These are phyloP conservation scores for Lichtheimia ornata DNA, from an alignment of 371 early-diverging fungal species.

Conservation along the genomic window DNA sequence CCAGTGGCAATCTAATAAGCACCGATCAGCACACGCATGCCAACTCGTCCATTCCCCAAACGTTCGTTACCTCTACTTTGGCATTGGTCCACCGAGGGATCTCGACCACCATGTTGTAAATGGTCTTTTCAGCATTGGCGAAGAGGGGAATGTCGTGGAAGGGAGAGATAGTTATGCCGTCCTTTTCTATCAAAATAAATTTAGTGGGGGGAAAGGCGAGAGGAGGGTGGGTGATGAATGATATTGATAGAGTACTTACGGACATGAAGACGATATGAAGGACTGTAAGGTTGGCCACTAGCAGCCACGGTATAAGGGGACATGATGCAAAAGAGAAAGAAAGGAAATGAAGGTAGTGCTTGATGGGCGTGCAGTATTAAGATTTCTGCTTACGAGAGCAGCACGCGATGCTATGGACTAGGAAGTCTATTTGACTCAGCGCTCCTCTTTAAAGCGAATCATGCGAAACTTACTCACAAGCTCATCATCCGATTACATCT, in stretches of 20 bases:
- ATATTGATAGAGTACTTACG: too few relatives aligned
- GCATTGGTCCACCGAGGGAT: constrained; percentile 99
- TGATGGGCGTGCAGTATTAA: background rate
- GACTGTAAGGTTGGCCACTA: background rate
- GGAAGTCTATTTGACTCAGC: too few relatives aligned
- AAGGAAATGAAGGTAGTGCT: background rate
- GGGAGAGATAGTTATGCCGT: constrained; percentile 87
- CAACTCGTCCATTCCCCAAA: background rate
- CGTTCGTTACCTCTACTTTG: constrained; percentile 96
- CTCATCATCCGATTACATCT: too few relatives aligned
- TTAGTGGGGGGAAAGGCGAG: background rate
- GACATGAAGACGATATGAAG: background rate
- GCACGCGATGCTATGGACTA: too few relatives aligned
- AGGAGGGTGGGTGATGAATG: background rate
- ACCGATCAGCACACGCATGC: background rate
- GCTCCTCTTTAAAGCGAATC: too few relatives aligned
- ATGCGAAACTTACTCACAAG: too few relatives aligned
- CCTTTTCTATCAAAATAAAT: constrained; percentile 53
- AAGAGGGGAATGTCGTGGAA: constrained; percentile 99
- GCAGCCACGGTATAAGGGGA: background rate
- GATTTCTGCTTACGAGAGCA: constrained; percentile 2
- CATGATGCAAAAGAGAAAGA: background rate
- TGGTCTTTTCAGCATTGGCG: constrained; percentile 78
- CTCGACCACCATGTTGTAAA: constrained; percentile 98
- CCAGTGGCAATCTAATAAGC: constrained; percentile 85